Percentiles rank a stretch among this genome's conserved stretches.
phyloP scores from a whole-genome alignment of 352 stramenopile species.

The Phytopythium oedochilum region DNA sequence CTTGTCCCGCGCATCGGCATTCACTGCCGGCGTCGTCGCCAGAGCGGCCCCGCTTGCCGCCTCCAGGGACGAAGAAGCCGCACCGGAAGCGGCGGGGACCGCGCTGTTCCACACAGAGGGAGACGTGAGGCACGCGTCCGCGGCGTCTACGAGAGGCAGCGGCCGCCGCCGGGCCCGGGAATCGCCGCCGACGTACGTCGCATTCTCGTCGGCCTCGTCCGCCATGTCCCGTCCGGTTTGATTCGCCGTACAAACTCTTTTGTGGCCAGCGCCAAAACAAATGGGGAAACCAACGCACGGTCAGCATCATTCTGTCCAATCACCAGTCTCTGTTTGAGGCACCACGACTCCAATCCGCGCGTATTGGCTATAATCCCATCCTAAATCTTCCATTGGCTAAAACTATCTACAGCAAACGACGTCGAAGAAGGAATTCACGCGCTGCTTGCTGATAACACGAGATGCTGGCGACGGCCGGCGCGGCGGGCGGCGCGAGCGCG shows the following conservation, averaged over 20 bases:
- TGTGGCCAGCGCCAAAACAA: too few species aligned
- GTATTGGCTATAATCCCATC: neutral
- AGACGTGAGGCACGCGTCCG: neutral
- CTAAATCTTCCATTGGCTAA: too few species aligned
- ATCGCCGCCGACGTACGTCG: neutral
- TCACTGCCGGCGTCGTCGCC: neutral
- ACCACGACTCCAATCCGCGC: too few species aligned
- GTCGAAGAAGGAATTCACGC: too few species aligned
- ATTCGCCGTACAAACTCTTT: conserved; percentile 6
- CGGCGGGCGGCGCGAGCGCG: neutral
- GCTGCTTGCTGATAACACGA: conserved; percentile 1
- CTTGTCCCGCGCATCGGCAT: neutral
- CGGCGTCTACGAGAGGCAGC: neutral
- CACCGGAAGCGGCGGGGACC: neutral
- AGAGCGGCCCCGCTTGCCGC: neutral
- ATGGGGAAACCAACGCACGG: too few species aligned
- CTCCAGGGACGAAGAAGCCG: neutral
- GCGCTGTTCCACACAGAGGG: neutral
- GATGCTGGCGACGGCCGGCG: conserved; percentile 1
- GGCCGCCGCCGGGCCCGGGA: neutral
- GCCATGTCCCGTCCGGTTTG: neutral
- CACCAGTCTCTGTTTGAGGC: too few species aligned
- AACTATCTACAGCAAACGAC: too few species aligned
- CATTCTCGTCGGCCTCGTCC: neutral
- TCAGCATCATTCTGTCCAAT: neutral